Evolutionary conservation across 441 rosid genomes (phyloP).

Genomic region (Croton laevigatus): DNA sequence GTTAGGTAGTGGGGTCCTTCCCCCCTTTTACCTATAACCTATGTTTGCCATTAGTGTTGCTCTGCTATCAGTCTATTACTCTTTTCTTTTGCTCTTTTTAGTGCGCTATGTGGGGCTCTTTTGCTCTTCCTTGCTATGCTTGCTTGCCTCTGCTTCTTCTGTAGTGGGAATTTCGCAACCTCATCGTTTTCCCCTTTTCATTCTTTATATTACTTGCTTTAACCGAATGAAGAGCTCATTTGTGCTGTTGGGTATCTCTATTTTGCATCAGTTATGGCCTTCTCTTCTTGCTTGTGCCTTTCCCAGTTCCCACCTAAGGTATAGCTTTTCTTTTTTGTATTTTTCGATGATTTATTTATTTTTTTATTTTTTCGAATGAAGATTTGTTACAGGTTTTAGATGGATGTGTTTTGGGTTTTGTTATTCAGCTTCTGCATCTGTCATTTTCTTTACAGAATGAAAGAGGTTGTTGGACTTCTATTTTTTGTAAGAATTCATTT

Average conservation of each 20-base stretch:
- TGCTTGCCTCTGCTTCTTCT: slow-evolving; percentile 10
- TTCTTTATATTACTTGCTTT: slow-evolving; percentile 3
- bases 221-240: slow-evolving; percentile 47
- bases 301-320: slow-evolving; percentile 49
- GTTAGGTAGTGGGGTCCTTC: too few relatives aligned
- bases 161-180: slow-evolving; percentile 25
- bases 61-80: background rate
- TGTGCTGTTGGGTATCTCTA: slow-evolving; percentile 17
- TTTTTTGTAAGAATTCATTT: background rate
- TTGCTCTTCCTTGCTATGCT: slow-evolving; percentile 19
- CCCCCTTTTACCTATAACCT: background rate
- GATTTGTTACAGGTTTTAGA: background rate
- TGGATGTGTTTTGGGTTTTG: background rate
- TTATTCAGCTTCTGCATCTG: slow-evolving; percentile 10
- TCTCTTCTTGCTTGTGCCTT: slow-evolving; percentile 41
- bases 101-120: slow-evolving; percentile 8
- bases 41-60: background rate
- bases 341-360: slow-evolving; percentile 1
- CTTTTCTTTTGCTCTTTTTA: background rate
- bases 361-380: background rate
- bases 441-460: slow-evolving; percentile 1
- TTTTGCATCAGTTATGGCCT: slow-evolving; percentile 50
- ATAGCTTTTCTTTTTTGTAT: slow-evolving; percentile 18
- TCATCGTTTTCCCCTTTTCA: background rate
- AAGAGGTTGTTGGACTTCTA: background rate